Base-by-base conservation (phyloP, 306 rosid genomes). In the Elaeagnus macrophylla region DNA sequence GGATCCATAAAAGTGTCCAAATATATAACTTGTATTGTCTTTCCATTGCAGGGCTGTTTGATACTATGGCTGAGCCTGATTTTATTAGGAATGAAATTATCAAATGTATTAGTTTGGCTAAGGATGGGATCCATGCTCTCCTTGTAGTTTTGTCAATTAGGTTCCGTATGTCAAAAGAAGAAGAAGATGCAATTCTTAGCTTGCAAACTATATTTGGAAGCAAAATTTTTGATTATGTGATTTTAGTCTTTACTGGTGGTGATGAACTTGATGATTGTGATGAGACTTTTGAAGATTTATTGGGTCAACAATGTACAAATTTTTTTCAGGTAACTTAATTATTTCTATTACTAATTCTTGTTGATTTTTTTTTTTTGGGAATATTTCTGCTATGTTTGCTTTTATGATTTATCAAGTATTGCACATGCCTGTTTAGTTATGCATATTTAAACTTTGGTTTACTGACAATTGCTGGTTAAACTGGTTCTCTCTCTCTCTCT, bases 111-210 rank as follows among this genome's bases (percentile, higher is more conserved):
- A 74, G 74, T 61, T 44, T 90, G 71, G 97, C 97, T 19, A 83
- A 90, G 78, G 91, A 90, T 58, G 97, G 95, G 48, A 81, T 90
- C 65, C 97, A 90, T 76, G 97, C 95, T 0, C 65, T 89, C 43
- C 62, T 89, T 58, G 61, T 89, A 17, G 94, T 86, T 61, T 79
- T 83, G 48, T 86, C 97, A 2, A 82, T 83, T 4, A 72, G 82
- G 63, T 48, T 85, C 25, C 94, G 95, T 10, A 85, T 89, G 53
- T 69, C 95, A 4, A 67, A 77, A 11, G 95, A 89, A 64, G 95
- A 89, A 68, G 75, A 60, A 59, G 73, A 89, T 56, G 85, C 94
- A 25, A 40, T 89, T 12, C 74, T 47, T 6, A 83, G 85, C 77
- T 76, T 86, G 78, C 88, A 74, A 53, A 71, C 77, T 42, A 66